Evolutionary conservation across 2,329 filamentous ascomycete genomes (phyloP), one percentile per base, ranked within the genome.

Genomic region (Ceratocystis ficicola): DNA sequence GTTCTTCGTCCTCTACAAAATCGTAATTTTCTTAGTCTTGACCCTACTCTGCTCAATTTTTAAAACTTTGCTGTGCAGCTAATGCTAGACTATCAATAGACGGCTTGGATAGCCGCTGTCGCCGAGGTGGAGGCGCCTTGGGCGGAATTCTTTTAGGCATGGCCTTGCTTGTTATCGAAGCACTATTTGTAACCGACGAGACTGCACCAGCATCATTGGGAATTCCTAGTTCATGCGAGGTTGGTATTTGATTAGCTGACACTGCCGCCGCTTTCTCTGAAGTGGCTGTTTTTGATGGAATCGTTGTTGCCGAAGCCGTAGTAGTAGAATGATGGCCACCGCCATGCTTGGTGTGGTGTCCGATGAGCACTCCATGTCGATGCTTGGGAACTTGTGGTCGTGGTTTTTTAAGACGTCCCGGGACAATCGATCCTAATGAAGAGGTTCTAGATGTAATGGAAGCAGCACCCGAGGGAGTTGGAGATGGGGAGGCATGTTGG

Each of bases 301-400:
- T 52, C 20, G 48, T 12, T 25, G 22, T 52, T 10, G 6, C n/a
- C 2, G 48, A 25, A n/a, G 63, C 48, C 6, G 36, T 28, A 61
- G 22, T 60, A 32, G 22, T 64, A 12, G 50, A 30, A 28, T 20
- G 41, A 7, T 59, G 57, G 25, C 20, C 25, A 32, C 25, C 17
- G 12, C 12, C 44, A 36, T 36, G 44, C 65, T 72, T 71, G 1
- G 48, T 30, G 36, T 41, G 10, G 36, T 75, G 75, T 10, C 74
- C 70, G 61, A 77, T 75, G 1, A 79, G 80, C 3, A 77, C 73
- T 6, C 83, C 82, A 67, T 84, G 82, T 1, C 80, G 76, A 68
- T 84, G 82, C 70, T 76, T 82, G 1, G 83, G 83, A 22, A 85
- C 80, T 60, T 77, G 78, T 1, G 83, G 83, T 3, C 82, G 72